Conservation (phyloP, 2,329 filamentous ascomycete genomes). For the Xylariaceae sp. region DNA sequence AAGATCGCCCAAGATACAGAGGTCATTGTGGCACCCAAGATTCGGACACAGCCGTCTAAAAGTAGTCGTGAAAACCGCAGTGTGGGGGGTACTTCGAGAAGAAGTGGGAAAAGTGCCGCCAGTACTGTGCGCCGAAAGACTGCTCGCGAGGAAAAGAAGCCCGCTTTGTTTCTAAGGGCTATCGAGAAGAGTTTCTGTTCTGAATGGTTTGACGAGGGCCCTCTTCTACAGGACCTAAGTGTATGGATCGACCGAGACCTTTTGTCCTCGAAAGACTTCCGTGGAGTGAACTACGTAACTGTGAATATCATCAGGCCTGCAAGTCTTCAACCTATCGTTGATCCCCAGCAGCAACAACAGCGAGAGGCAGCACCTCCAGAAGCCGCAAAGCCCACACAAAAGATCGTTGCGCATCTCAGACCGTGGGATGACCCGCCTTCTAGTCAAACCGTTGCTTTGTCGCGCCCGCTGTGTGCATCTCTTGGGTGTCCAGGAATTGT, state of each 20-base stretch:
- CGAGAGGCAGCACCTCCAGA: conserved; percentile 60
- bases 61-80: conserved; percentile 72
- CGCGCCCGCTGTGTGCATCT: conserved; percentile 68
- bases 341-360: conserved; percentile 63
- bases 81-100: conserved; percentile 73
- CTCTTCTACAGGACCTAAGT: conserved; percentile 56
- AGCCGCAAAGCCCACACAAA: conserved; percentile 53
- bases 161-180: conserved; percentile 73
- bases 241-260: conserved; percentile 84
- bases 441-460: conserved; percentile 74
- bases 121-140: conserved; percentile 62
- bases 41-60: conserved; percentile 65
- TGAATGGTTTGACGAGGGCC: conserved; percentile 75
- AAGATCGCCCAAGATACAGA: conserved; percentile 94
- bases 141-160: conserved; percentile 60
- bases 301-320: conserved; percentile 86
- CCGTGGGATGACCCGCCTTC: conserved; percentile 87
- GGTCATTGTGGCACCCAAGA: conserved; percentile 95
- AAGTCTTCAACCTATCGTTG: conserved; percentile 66
- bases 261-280: conserved; percentile 65
- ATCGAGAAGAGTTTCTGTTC: conserved; percentile 66
- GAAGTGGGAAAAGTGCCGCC: conserved; percentile 68
- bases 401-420: conserved; percentile 70
- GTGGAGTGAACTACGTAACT: conserved; percentile 70
- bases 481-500: conserved; percentile 71